Base-by-base conservation (phyloP, 2,329 filamentous ascomycete species). In the Cryphonectria radicalis region DNA sequence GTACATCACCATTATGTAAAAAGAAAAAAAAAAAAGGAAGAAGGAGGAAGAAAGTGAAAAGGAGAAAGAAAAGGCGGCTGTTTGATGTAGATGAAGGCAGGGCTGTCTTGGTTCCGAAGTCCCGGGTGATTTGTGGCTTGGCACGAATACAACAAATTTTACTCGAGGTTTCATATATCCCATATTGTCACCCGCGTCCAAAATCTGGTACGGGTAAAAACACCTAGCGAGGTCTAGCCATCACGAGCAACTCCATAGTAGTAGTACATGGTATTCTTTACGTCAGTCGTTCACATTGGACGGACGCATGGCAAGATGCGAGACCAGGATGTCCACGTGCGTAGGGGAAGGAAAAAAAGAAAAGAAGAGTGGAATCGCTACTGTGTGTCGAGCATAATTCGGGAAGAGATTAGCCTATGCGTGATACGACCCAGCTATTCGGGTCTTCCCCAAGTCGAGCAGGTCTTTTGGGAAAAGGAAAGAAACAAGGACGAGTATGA, bases 371-470 rank as follows among this genome's bases (percentile, higher is more conserved):
- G 59, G 59, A 13, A 13, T 40, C 5, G 59, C 32, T 19, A 10
- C 17, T n/a, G n/a, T 32, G 28, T 10, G 46, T 62, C n/a, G 22
- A 37, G 35, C 59, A 62, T 40, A 3, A 62, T 22, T 19, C n/a
- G n/a, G n/a, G n/a, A n/a, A n/a, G n/a, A 37, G 35, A 62, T 62
- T 40, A 62, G 59, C 59, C 59, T 62, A 62, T 62, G 59, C 59
- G 5, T 32, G 19, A n/a, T 40, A 22, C 46, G 46, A 22, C 25
- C 59, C 25, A 40, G 22, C 14, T 17, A 59, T 28, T 32, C 17
- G 25, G 25, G 14, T 22, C 5, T 32, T 50, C 46, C 46, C 22
- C 13, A n/a, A 59, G 32, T 28, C 14, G 55, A 59, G 55, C 28
- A 59, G n/a, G 53, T 28, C 53, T 6, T 32, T n/a, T 5, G 13